These are phyloP conservation scores for Ceratocystis cacaofunesta DNA, from an alignment of 2,329 filamentous ascomycete genomes.

Conservation along the genomic window DNA sequence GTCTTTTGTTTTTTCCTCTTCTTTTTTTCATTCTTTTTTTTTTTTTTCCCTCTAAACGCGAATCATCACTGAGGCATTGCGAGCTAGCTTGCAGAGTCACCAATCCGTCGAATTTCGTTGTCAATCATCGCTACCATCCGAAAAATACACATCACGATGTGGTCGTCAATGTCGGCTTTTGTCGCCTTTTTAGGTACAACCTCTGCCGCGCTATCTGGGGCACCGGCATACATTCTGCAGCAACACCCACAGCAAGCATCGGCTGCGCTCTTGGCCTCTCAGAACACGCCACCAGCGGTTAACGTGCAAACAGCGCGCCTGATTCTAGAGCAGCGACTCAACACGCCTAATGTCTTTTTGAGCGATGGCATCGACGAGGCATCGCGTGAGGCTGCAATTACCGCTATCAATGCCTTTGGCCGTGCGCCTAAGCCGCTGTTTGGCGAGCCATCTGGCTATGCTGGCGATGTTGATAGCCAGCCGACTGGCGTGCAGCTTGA, in stretches of 20 bases:
- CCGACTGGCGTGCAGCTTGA: not conserved
- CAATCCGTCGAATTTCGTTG: not conserved
- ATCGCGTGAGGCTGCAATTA: slow-evolving; percentile 14
- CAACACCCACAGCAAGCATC: not conserved
- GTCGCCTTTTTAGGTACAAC: slow-evolving; percentile 12
- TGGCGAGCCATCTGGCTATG: not conserved
- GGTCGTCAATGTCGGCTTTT: slow-evolving; percentile 12
- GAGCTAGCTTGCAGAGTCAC: not conserved
- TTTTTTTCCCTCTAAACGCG: not conserved
- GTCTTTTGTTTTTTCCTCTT: not conserved
- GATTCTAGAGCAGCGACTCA: slow-evolving; percentile 16
- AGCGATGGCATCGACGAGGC: slow-evolving; percentile 12
- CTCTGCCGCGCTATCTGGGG: slow-evolving; percentile 10
- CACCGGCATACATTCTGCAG: slow-evolving; percentile 15
- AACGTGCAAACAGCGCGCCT: slow-evolving; percentile 13
- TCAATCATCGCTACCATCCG: not conserved
- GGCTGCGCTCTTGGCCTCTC: not conserved
- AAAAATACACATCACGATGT: slow-evolving; percentile 4
- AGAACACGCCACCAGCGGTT: slow-evolving; percentile 2
- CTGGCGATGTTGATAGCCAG: not conserved
- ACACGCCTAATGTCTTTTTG: slow-evolving; percentile 16
- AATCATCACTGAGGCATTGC: not conserved
- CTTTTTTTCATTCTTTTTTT: not conserved
- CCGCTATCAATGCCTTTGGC: slow-evolving; percentile 15
- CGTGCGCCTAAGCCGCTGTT: slow-evolving; percentile 14